These are phyloP conservation scores for Pleurotus tuber-regium DNA, from an alignment of 768 basidiomycete species.

Conservation along the genomic window DNA sequence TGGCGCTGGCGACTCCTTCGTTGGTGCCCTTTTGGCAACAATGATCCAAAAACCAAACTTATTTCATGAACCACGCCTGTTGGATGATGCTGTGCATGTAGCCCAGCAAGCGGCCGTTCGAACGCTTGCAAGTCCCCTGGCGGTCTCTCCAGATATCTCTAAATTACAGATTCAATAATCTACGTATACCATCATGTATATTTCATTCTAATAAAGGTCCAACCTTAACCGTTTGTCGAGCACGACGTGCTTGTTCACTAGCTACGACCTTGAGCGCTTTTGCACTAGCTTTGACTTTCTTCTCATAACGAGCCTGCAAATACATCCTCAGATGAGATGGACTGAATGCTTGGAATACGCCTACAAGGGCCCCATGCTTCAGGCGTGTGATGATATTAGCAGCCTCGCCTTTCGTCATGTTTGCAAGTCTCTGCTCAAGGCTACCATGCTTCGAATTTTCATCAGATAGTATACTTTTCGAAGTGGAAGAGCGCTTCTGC, in stretches of 20 bases:
- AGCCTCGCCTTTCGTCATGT: slow-evolving; percentile 75
- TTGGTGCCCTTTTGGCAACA: slow-evolving; percentile 75
- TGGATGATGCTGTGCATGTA: slow-evolving; percentile 44
- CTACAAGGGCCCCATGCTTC: slow-evolving; percentile 73
- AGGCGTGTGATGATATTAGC: slow-evolving; percentile 75
- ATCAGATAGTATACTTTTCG: slow-evolving; percentile 11
- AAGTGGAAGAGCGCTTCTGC: slow-evolving; percentile 24
- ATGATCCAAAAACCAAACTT: slow-evolving; percentile 43
- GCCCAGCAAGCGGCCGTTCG: slow-evolving; percentile 68
- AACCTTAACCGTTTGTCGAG: slow-evolving; percentile 57
- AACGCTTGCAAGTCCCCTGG: slow-evolving; percentile 53
- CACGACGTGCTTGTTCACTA: slow-evolving; percentile 51
- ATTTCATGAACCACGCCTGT: slow-evolving; percentile 42
- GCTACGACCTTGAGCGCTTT: slow-evolving; percentile 31
- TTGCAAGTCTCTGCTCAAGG: slow-evolving; percentile 30
- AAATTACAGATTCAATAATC: slow-evolving; percentile 14
- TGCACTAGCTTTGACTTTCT: slow-evolving; percentile 40
- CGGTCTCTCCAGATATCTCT: slow-evolving; percentile 67
- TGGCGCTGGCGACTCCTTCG: slow-evolving; percentile 90
- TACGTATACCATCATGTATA: slow-evolving; percentile 6
- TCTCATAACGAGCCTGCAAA: slow-evolving; percentile 52
- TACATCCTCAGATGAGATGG: slow-evolving; percentile 4
- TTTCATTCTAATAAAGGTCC: slow-evolving; percentile 41
- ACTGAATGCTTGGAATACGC: not conserved
- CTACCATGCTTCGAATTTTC: slow-evolving; percentile 17